A percentile compares a stretch with the other conserved stretches of the same genome.
phyloP scores from a whole-genome alignment of 768 basidiomycete species.

The Lactifluus piperatus region DNA sequence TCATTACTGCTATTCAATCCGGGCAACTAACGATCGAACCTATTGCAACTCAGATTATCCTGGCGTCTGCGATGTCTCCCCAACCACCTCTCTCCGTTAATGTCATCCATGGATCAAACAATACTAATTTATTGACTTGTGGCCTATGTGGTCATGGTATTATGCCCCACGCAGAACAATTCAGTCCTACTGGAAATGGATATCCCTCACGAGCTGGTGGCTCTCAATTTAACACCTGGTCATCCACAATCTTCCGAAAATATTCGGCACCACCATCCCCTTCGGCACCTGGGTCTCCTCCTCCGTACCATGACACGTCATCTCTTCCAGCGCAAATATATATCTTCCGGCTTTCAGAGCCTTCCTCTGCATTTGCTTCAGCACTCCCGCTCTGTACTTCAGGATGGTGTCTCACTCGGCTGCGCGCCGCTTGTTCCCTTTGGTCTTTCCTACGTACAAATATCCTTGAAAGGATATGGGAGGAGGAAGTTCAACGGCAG shows the following conservation, averaged over 20 bases:
- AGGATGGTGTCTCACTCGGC: conserved; percentile 79
- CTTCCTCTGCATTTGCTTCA: conserved; percentile 24
- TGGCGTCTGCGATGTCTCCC: conserved; percentile 42
- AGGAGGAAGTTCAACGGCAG: conserved; percentile 50
- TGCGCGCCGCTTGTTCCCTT: conserved; percentile 80
- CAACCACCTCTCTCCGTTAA: conserved; percentile 24
- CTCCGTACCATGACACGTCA: conserved; percentile 22
- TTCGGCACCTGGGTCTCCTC: conserved; percentile 31
- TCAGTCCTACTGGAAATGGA: conserved; percentile 30
- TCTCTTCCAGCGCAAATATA: conserved; percentile 41
- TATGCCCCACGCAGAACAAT: conserved; percentile 31
- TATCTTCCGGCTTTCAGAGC: conserved; percentile 53
- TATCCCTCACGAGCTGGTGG: conserved; percentile 23
- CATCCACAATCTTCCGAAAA: conserved; percentile 53
- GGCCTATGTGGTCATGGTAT: conserved; percentile 68
- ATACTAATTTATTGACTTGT: conserved; percentile 52
- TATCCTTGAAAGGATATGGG: conserved; percentile 83
- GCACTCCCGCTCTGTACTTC: conserved; percentile 59
- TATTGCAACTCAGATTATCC: conserved; percentile 49
- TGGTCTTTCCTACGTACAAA: conserved; percentile 84
- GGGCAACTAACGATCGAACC: conserved; percentile 89
- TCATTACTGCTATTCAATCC: conserved; percentile 75
- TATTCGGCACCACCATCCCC: conserved; percentile 25
- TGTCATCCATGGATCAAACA: conserved; percentile 37
- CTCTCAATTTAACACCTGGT: conserved; percentile 37